phyloP scores from a whole-genome alignment of 2,329 filamentous ascomycete genomes.

The Trichophyton equinum region DNA sequence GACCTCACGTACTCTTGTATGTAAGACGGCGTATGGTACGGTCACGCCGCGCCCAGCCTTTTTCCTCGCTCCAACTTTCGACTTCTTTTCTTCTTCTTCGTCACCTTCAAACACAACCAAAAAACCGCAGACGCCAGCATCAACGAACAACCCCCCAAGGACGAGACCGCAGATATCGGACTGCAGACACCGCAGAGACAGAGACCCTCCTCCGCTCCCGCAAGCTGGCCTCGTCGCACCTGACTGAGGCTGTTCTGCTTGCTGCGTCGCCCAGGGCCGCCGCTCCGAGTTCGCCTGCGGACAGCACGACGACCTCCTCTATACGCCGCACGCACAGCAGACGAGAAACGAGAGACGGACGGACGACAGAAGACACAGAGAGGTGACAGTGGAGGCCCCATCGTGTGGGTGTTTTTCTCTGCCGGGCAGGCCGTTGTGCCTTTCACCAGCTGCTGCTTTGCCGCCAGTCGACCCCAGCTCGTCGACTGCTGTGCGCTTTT shows the following conservation, averaged over 20 bases:
- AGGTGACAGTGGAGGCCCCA: no score
- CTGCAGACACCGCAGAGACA: background rate
- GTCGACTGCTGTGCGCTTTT: no score
- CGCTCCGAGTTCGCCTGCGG: background rate
- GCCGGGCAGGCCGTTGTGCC: no score
- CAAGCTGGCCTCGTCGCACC: background rate
- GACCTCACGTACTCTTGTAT: no score
- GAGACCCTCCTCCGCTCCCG: background rate
- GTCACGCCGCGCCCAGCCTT: background rate
- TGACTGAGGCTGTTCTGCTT: background rate
- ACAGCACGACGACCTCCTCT: no score
- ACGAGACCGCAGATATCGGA: background rate
- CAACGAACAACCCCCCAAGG: background rate
- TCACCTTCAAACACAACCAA: background rate
- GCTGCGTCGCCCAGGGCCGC: conserved; percentile 1
- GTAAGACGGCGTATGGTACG: background rate
- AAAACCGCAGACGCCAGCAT: background rate
- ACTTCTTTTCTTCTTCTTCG: conserved; percentile 6
- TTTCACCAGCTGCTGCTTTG: no score
- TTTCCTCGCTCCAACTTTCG: background rate
- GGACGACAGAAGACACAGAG: no score
- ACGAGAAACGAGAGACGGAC: no score
- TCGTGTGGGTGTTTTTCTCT: no score
- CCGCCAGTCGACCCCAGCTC: no score
- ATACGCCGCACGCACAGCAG: no score